Evolutionary conservation across 2,329 filamentous ascomycete genomes (phyloP).

Genomic region (Myriosclerotinia curreyana): DNA sequence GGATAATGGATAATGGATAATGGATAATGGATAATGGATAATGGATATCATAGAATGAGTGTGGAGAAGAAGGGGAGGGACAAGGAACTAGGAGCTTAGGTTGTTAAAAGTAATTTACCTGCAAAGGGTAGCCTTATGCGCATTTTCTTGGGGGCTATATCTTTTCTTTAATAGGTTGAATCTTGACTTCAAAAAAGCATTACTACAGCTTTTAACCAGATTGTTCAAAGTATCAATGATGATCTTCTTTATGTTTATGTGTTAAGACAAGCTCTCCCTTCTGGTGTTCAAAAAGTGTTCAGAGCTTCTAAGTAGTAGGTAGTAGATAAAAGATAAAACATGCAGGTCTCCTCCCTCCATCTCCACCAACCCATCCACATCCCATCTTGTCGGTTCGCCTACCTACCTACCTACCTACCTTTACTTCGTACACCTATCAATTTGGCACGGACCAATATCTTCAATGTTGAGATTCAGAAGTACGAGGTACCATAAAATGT

Average conservation of each 20-base stretch:
- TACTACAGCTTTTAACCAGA: conserved; percentile 2
- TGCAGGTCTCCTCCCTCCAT: no score
- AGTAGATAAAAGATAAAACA: no score
- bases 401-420: conserved; percentile 16
- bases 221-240: no score
- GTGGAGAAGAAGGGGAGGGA: conserved; percentile 18
- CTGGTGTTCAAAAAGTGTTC: conserved; percentile 17
- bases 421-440: conserved; percentile 16
- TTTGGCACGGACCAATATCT: conserved; percentile 11
- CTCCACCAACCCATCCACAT: no score
- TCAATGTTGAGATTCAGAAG: conserved; percentile 16
- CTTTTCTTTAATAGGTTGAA: background rate
- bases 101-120: conserved; percentile 61
- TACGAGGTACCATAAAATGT: conserved; percentile 14
- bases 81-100: conserved; percentile 13
- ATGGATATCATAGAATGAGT: background rate
- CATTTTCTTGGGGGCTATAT: conserved; percentile 49
- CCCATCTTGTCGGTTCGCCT: background rate
- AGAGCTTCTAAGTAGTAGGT: no score
- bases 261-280: conserved; percentile 9
- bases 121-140: conserved; percentile 86
- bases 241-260: conserved; percentile 2
- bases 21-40: no score
- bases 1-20: no score
- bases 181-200: conserved; percentile 9